Conservation (phyloP, 2,329 filamentous ascomycete genomes). For the Aspergillus novoparasiticus region DNA sequence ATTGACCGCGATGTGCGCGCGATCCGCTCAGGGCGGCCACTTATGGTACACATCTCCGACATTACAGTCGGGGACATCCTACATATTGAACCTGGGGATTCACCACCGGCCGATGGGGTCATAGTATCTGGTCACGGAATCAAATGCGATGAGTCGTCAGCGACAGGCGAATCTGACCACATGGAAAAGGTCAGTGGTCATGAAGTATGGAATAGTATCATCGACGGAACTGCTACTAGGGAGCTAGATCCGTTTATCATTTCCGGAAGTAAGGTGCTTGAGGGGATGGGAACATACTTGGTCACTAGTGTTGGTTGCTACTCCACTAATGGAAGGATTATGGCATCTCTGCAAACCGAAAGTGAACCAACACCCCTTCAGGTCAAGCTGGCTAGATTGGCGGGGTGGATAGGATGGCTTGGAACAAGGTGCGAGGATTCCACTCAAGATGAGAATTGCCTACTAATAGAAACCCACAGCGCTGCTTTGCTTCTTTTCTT, state of each 20-base stretch:
- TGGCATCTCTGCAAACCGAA: slow-evolving; percentile 70
- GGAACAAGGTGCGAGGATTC: slow-evolving; percentile 40
- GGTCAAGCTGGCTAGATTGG: slow-evolving; percentile 70
- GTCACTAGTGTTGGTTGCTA: slow-evolving; percentile 70
- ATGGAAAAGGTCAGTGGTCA: slow-evolving; percentile 61
- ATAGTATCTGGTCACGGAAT: slow-evolving; percentile 65
- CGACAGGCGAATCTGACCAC: slow-evolving; percentile 70
- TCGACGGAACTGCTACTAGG: slow-evolving; percentile 22
- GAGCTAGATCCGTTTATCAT: slow-evolving; percentile 71
- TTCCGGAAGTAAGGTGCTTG: slow-evolving; percentile 75
- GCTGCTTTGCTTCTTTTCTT: slow-evolving; percentile 77
- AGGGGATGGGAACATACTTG: slow-evolving; percentile 73
- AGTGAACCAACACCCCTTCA: slow-evolving; percentile 75
- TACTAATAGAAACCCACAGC: slow-evolving; percentile 12
- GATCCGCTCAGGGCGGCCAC: slow-evolving; percentile 64
- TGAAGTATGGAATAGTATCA: slow-evolving; percentile 51
- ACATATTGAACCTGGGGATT: slow-evolving; percentile 66
- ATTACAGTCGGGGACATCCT: slow-evolving; percentile 68
- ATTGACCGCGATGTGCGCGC: slow-evolving; percentile 64
- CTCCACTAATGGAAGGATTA: slow-evolving; percentile 72
- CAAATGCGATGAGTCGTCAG: slow-evolving; percentile 70
- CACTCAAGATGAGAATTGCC: neutral
- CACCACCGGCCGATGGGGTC: slow-evolving; percentile 68
- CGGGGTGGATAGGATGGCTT: slow-evolving; percentile 73
- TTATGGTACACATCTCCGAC: slow-evolving; percentile 63